These are phyloP conservation scores for Backusella parvicylindrica DNA, from an alignment of 192 early-diverging fungal genomes.

Conservation along the genomic window DNA sequence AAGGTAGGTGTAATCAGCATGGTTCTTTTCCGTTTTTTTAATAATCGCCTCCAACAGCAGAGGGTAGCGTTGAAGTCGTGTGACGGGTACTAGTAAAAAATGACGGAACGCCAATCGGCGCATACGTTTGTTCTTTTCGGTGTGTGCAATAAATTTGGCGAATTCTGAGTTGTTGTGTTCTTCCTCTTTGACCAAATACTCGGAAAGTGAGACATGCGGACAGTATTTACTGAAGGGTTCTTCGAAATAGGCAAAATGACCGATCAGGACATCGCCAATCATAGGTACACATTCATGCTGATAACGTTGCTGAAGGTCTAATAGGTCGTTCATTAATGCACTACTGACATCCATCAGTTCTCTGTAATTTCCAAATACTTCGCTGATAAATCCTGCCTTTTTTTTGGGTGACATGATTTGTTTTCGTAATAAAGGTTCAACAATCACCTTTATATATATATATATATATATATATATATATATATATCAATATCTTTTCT, in stretches of 20 bases:
- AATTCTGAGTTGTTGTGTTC: slow-evolving; percentile 63
- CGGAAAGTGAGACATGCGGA: slow-evolving; percentile 76
- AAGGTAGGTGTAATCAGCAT: slow-evolving; percentile 73
- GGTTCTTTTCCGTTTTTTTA: slow-evolving; percentile 78
- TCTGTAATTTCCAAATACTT: slow-evolving; percentile 70
- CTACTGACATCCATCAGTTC: slow-evolving; percentile 40
- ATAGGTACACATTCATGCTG: slow-evolving; percentile 56
- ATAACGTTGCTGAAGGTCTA: slow-evolving; percentile 51
- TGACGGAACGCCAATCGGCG: slow-evolving; percentile 28
- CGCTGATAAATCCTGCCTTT: slow-evolving; percentile 70
- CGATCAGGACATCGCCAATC: slow-evolving; percentile 83
- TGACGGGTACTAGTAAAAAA: slow-evolving; percentile 71
- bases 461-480: neutral
- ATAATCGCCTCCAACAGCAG: slow-evolving; percentile 80
- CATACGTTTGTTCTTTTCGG: slow-evolving; percentile 15
- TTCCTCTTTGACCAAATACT: slow-evolving; percentile 78
- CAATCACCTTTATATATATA: slow-evolving; percentile 5
- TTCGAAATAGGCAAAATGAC: slow-evolving; percentile 66
- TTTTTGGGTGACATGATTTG: slow-evolving; percentile 28
- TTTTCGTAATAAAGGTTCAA: neutral
- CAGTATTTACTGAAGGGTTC: slow-evolving; percentile 77
- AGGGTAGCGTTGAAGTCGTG: slow-evolving; percentile 84
- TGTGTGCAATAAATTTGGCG: slow-evolving; percentile 66
- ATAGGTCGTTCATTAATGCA: slow-evolving; percentile 57
- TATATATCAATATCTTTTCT: neutral